Percentiles rank a stretch among this genome's conserved stretches.
Evolutionary conservation across 1,284 basidiomycete species (phyloP).

Genomic region (Boletus smithii): DNA sequence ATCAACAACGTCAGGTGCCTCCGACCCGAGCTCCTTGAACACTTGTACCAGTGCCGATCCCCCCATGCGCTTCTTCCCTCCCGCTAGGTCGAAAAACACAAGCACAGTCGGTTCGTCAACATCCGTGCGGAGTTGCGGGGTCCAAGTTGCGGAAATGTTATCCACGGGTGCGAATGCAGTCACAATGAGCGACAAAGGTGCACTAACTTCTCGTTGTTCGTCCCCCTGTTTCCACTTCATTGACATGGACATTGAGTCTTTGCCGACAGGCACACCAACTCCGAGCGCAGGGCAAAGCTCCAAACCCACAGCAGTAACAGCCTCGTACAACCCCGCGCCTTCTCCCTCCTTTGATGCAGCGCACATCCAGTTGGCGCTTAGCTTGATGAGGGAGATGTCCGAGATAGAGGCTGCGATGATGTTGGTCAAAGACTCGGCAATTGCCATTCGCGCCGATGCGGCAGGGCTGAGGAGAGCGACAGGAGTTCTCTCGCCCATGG

Average conservation of each 20-base stretch:
- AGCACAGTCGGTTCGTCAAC: conserved; percentile 66
- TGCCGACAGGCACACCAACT: conserved; percentile 94
- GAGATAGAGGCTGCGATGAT: conserved; percentile 80
- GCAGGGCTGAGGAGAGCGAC: conserved; percentile 84
- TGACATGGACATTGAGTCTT: conserved; percentile 99
- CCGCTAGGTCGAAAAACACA: conserved; percentile 88
- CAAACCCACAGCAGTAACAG: conserved; percentile 89
- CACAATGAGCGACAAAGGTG: conserved; percentile 90
- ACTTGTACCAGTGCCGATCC: conserved; percentile 96
- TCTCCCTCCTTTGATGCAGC: conserved; percentile 90
- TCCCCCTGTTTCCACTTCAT: conserved; percentile 86
- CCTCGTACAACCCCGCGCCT: conserved; percentile 88
- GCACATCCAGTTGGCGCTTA: conserved; percentile 99
- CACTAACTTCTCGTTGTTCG: conserved; percentile 77
- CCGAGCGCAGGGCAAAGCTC: conserved; percentile 95
- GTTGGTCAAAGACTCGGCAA: conserved; percentile 93
- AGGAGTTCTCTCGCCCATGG: conserved; percentile 95
- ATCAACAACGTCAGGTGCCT: conserved; percentile 87
- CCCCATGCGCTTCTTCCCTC: conserved; percentile 82
- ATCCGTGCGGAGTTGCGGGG: conserved; percentile 79
- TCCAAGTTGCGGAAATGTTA: conserved; percentile 85
- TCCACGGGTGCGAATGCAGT: conserved; percentile 92
- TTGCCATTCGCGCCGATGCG: conserved; percentile 93
- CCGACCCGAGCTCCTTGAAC: conserved; percentile 88
- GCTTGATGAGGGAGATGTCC: conserved; percentile 76